phyloP scores from a whole-genome alignment of 345 rosid genomes.

The Salix suchowensis region DNA sequence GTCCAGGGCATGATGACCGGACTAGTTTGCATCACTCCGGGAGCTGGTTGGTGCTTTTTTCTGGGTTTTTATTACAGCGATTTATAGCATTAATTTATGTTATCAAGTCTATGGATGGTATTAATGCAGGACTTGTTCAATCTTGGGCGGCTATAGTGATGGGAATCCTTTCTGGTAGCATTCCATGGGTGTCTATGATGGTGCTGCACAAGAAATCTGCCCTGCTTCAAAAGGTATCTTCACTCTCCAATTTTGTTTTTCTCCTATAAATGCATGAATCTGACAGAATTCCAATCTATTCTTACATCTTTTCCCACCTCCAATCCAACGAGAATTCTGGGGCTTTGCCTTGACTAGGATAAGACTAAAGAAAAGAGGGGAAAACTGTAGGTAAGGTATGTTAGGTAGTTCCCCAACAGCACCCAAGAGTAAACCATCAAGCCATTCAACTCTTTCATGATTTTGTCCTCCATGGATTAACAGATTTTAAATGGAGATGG shows the following conservation, averaged over 20 bases:
- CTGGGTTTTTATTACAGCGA: background rate
- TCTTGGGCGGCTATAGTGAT: conserved; percentile 85
- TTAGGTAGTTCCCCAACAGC: background rate
- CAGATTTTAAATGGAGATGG: too few species aligned
- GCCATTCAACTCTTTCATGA: background rate
- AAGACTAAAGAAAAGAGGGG: background rate
- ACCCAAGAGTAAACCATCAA: background rate
- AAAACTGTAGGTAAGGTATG: background rate
- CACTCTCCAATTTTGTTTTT: background rate
- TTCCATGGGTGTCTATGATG: conserved; percentile 98
- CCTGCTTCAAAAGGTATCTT: conserved; percentile 56
- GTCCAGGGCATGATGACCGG: conserved; percentile 97
- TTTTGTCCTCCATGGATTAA: too few species aligned
- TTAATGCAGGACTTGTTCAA: conserved; percentile 65
- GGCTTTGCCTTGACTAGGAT: background rate
- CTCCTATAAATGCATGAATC: background rate
- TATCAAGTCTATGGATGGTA: background rate
- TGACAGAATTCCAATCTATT: background rate
- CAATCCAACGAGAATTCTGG: background rate
- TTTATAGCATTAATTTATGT: background rate
- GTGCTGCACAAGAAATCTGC: conserved; percentile 66
- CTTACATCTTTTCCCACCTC: background rate
- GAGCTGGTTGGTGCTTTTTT: conserved; percentile 54
- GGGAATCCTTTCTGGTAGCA: conserved; percentile 74
- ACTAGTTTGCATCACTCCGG: conserved; percentile 81